Evolutionary conservation across 805 yeast species (phyloP), one percentile per base, ranked within the genome.

Genomic region (Teunomyces tritomae): DNA sequence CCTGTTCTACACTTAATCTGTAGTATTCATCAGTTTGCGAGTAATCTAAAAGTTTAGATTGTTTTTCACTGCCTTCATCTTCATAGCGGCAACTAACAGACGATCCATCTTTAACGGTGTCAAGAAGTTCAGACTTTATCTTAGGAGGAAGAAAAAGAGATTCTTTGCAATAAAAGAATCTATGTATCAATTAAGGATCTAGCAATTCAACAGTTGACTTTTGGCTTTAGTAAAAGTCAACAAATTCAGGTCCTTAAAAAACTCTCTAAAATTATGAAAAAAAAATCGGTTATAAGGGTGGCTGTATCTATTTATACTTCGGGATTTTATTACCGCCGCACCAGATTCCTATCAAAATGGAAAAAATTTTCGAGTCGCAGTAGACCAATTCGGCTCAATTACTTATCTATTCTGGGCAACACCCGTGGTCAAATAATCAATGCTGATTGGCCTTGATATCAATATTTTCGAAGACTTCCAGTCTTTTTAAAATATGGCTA

Each of bases 41-140:
- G 28, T 9, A n/a, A 16, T 44, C 39, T 48, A 49, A 28, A 36
- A 20, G 41, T 42, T 32, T 43, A 35, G 51, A 39, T 51, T 55
- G 43, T 47, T 49, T 40, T 54, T 54, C 34, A 54, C 56, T 32
- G 56, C 54, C 46, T 54, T 54, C 54, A 54, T 50, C 44, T 52
- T 52, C 50, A 54, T 46, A 8, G 51, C 50, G 44, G 49, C 49
- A 49, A 47, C 49, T 48, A 52, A 44, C 44, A 28, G 46, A 47
- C 47, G 53, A 37, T 39, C 47, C 56, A 50, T 52, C 36, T 34
- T 47, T 39, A 9, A 13, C 43, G 40, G 7, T 36, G 20, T 26
- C 17, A 17, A 16, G 14, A 35, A 24, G 33, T 28, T 14, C 39
- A 37, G 46, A 42, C 50, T 45, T 50, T 43, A 50, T 48, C 9